Evolutionary conservation across 352 stramenopile species (phyloP).

Genomic region (Phytophthora litchii): DNA sequence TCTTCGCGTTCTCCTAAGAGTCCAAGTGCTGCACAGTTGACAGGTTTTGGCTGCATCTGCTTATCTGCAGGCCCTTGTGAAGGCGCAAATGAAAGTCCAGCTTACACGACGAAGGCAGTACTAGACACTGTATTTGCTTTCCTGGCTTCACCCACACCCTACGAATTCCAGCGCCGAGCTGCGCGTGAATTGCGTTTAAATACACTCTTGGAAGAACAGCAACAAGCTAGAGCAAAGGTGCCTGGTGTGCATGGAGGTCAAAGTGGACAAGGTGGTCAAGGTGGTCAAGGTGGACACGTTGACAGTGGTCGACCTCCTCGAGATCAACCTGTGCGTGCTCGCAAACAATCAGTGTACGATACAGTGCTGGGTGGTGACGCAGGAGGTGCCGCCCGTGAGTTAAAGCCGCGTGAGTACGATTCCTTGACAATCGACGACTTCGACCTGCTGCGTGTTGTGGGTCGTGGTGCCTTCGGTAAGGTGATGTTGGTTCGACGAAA

Average conservation of each 20-base stretch:
- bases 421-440: constrained; percentile 94
- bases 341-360: constrained; percentile 33
- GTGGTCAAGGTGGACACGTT: too few relatives aligned
- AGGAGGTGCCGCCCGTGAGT: constrained; percentile 24
- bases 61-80: constrained; percentile 75
- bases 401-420: constrained; percentile 53
- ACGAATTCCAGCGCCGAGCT: constrained; percentile 76
- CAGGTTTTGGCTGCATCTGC: constrained; percentile 73
- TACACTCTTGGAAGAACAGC: constrained; percentile 46
- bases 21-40: constrained; percentile 41
- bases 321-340: constrained; percentile 14
- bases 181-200: constrained; percentile 56
- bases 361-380: constrained; percentile 25
- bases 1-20: constrained; percentile 35
- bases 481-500: constrained; percentile 90
- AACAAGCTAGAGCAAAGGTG: constrained; percentile 16
- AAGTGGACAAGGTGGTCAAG: neutral
- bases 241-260: constrained; percentile 2
- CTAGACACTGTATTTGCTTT: constrained; percentile 87
- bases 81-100: constrained; percentile 55
- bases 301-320: constrained; percentile 14
- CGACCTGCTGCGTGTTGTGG: constrained; percentile 96
- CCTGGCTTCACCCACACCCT: constrained; percentile 70
- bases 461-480: constrained; percentile 96
- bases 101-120: constrained; percentile 73